Conservation (phyloP, 2,329 filamentous ascomycete genomes). For the Alternaria infectoria region DNA sequence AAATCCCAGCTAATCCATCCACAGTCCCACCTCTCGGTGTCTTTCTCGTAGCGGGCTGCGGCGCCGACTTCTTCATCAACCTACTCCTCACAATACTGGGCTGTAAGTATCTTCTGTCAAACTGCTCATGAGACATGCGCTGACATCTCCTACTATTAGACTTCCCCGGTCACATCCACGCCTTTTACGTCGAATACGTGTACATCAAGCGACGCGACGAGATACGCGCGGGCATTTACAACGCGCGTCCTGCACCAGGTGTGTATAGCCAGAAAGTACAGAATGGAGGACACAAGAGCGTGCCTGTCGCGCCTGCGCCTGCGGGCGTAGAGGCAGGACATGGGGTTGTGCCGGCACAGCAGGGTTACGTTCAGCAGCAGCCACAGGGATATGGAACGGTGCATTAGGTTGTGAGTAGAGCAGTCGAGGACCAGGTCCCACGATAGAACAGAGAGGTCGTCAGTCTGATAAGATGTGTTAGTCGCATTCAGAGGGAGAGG, state of each 20-base stretch:
- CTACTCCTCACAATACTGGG: constrained; percentile 56
- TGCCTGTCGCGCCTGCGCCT: neutral
- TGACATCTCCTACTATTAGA: constrained; percentile 55
- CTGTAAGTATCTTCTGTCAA: constrained; percentile 19
- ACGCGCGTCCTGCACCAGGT: constrained; percentile 65
- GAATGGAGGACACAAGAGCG: constrained; percentile 60
- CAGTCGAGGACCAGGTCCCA: neutral
- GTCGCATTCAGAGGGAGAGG: no score
- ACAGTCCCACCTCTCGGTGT: constrained; percentile 58
- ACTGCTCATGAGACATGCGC: neutral
- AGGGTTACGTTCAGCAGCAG: constrained; percentile 8
- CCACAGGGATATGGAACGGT: constrained; percentile 19
- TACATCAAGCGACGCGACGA: constrained; percentile 78
- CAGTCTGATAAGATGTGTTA: neutral
- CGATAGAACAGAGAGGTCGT: neutral
- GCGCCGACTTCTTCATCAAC: constrained; percentile 57
- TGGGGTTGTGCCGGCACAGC: constrained; percentile 8
- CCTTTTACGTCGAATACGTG: constrained; percentile 82
- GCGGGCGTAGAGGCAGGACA: constrained; percentile 4
- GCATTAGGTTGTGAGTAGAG: neutral
- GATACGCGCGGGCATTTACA: constrained; percentile 62
- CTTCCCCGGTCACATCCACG: constrained; percentile 77
- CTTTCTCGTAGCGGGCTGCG: constrained; percentile 57
- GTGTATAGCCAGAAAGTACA: constrained; percentile 78
- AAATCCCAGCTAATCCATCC: neutral